Evolutionary conservation across 768 basidiomycete genomes (phyloP), one percentile per base, ranked within the genome.

Genomic region (Mycena filopes): DNA sequence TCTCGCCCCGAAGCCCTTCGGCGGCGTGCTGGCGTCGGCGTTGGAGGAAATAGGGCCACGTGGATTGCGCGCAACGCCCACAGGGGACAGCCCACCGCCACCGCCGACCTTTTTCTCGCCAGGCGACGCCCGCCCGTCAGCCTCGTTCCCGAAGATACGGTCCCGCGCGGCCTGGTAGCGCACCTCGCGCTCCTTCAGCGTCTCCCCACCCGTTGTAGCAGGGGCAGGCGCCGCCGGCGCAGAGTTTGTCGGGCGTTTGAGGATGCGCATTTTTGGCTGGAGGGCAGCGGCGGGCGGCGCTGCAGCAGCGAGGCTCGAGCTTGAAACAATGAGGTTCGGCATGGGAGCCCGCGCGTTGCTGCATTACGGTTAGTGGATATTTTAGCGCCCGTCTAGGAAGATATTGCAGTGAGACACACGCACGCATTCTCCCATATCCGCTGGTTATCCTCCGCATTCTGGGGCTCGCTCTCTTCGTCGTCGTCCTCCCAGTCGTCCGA

Each of bases 391-490:
- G 28, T 26, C n/a, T 33, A 51, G 54, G 42, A 33, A 15, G 47
- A 61, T 18, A n/a, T 36, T 5, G 36, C 10, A 36, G 36, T 36
- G 36, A 36, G 36, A 36, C 36, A 23, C 36, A 82, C 90, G 78
- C 73, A 92, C 91, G 91, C 91, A 69, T 86, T 82, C 63, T 88
- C 84, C 91, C 91, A 93, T 55, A 92, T 79, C 57, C 78, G 82
- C 72, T 80, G 83, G 25, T 67, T 67, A 12, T 75, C 79, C 42
- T 79, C 78, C 43, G 83, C 84, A 1, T 76, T 68, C 18, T 64
- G 62, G 25, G 46, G 46, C n/a, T 23, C 77, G 10, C 73, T 75
- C 16, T 84, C 86, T 0, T 84, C 83, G 2, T 84, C 83, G 11
- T 82, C 82, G 57, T 81, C 77, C 57, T 90, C 89, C 89, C 89